These are phyloP conservation scores for Phytomonas serpens DNA, from an alignment of 208 protist genomes.

Conservation along the genomic window DNA sequence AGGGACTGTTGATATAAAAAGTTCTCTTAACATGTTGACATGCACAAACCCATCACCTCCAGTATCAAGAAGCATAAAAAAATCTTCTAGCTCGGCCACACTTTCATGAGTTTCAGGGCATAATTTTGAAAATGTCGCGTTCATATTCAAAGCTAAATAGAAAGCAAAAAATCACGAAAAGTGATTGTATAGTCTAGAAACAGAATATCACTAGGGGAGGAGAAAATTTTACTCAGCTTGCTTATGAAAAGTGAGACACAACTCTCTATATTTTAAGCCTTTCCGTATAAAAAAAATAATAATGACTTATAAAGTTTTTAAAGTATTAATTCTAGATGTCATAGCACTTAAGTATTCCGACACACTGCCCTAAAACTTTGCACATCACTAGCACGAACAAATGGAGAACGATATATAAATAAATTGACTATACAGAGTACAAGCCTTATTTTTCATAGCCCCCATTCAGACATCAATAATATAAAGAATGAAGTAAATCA, in stretches of 20 bases:
- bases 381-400: neutral
- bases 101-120: conserved; percentile 29
- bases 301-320: neutral
- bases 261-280: neutral
- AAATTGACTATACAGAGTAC: neutral
- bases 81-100: conserved; percentile 52
- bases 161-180: conserved; percentile 10
- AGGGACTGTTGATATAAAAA: conserved; percentile 24
- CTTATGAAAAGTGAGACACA: neutral
- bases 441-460: neutral
- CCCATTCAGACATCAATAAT: neutral
- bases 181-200: neutral
- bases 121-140: conserved; percentile 6
- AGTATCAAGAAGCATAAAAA: conserved; percentile 39
- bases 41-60: conserved; percentile 33
- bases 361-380: neutral
- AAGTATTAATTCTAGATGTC: neutral
- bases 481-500: conserved; percentile 6
- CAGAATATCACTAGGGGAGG: neutral
- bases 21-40: conserved; percentile 21
- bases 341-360: neutral
- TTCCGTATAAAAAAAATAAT: neutral
- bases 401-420: neutral
- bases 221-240: neutral
- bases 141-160: neutral